Percentiles rank a stretch among this genome's conserved stretches.
These are phyloP conservation scores for Eucalyptus pauciflora DNA, from an alignment of 345 rosid genomes.

Conservation along the genomic window DNA sequence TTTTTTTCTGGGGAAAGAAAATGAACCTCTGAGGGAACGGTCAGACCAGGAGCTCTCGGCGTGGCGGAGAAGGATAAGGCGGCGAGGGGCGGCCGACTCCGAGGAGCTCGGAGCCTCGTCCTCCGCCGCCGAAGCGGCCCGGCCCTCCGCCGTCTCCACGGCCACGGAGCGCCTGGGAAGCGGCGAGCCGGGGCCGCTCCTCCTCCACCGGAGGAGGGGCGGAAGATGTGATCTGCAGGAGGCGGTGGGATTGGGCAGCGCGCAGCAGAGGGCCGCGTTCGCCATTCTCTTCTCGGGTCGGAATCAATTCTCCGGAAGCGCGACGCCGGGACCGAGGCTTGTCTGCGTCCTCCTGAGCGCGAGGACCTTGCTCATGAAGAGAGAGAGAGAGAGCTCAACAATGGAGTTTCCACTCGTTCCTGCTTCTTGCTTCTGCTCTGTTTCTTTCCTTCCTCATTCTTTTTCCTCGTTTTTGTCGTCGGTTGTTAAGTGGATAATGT, in stretches of 20 bases:
- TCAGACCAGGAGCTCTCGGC: slow-evolving; percentile 85
- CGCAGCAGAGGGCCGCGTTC: not conserved
- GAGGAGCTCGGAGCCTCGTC: slow-evolving; percentile 8
- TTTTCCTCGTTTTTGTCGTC: not conserved
- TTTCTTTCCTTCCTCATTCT: not conserved
- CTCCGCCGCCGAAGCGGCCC: not conserved
- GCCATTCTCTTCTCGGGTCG: not conserved
- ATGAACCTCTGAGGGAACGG: slow-evolving; percentile 53
- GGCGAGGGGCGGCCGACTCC: slow-evolving; percentile 34
- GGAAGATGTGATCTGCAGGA: not conserved
- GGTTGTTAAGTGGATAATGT: not conserved
- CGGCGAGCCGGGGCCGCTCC: not conserved
- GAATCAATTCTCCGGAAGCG: not conserved
- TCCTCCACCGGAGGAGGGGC: not conserved
- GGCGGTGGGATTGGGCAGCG: not conserved
- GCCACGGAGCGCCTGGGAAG: not conserved
- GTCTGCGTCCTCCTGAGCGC: not conserved
- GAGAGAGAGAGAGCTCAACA: not conserved
- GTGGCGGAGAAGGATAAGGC: slow-evolving; percentile 89
- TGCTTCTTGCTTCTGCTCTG: not conserved
- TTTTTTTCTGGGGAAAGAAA: not conserved
- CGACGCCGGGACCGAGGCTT: not conserved
- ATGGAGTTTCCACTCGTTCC: not conserved
- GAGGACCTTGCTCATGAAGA: not conserved
- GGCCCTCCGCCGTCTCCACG: not conserved